Evolutionary conservation across 257 asterid species (phyloP), one percentile per base, ranked within the genome.

Genomic region (Scutellaria galericulata): DNA sequence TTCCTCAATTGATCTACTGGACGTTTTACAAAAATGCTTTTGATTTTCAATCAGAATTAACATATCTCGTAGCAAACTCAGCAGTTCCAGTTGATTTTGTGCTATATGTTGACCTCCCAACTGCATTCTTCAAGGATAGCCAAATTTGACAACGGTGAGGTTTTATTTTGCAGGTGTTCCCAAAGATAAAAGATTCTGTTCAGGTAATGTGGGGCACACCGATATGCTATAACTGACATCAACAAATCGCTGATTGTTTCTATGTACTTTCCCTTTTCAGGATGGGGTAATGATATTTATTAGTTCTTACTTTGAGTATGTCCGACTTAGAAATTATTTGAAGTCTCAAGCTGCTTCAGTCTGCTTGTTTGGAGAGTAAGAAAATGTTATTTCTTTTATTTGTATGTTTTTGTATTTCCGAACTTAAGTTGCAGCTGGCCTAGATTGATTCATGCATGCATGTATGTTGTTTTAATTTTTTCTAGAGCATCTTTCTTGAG

Each of bases 361-460:
- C 84, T 91, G 97, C 85, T 80, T 88, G 74, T 86, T 94, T 75
- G 96, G 97, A 83, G 99, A 94, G 99, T 94, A 89, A 83, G 97
- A 35, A 69, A 59, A 52, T 58, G 0, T 61, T 67, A 27, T 63
- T 42, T 35, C 60, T 46, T 35, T 62, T 20, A 1, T 10, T 3
- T 12, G 13, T 47, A 3, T 47, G 0, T 47, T 5, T 42, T 60
- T 8, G 5, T 35, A 12, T 50, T 73, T 68, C 18, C 72, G 48
- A 42, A 35, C 62, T 64, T 46, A n/a, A 53, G 53, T 14, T 45
- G 47, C 61, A 51, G 40, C 71, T 39, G 27, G 41, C n/a, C 31
- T 41, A 40, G 42, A 52, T 51, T 72, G 40, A 50, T 53, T 45
- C 48, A 7, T 57, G 35, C 45, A 42, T 71, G 58, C 24, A 54